Evolutionary conservation across 2,329 filamentous ascomycete genomes (phyloP), one percentile per base, ranked within the genome.

Genomic region (Delphinella strobiligena): DNA sequence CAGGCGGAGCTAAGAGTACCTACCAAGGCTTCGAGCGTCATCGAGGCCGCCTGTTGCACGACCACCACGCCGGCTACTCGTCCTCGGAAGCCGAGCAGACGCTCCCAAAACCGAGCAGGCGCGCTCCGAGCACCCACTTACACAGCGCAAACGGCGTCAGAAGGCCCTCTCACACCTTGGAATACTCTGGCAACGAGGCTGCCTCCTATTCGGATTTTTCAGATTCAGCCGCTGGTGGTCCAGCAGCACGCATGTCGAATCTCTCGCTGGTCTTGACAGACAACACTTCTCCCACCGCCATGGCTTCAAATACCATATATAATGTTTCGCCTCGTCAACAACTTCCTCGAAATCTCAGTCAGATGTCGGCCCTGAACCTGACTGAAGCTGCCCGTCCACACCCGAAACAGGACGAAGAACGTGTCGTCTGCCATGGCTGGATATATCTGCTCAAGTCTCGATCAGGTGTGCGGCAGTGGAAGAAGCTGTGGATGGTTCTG

Each of bases 341-440:
- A 4, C 47, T 52, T 36, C 38, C 44, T 11, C 69, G 74, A 34
- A 82, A 80, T 38, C 55, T 67, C 7, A 82, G 75, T 56, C 80
- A 84, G 52, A 60, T 72, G 37, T 81, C 78, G 50, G 75, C 64
- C 19, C 42, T 62, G 19, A 63, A 61, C 31, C 69, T 36, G 7
- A 11, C 27, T 40, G 33, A 19, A 37, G 16, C 5, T 16, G 37
- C n/a, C 22, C 17, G 31, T 27, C 36, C 18, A 29, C 38, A 19
- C 36, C 35, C 31, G 31, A 71, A 80, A 40, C 67, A 71, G 40
- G 85, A 91, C 47, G 78, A 81, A 1, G 88, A 94, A 57, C 80
- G 88, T 18, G 81, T 96, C n/a, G 74, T 96, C 33, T 94, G 84
- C 73, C 87, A 96, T 56, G 88, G 89, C 37, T 88, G 86, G 71